These are phyloP conservation scores for Arachis stenosperma DNA, from an alignment of 306 rosid species.

Conservation along the genomic window DNA sequence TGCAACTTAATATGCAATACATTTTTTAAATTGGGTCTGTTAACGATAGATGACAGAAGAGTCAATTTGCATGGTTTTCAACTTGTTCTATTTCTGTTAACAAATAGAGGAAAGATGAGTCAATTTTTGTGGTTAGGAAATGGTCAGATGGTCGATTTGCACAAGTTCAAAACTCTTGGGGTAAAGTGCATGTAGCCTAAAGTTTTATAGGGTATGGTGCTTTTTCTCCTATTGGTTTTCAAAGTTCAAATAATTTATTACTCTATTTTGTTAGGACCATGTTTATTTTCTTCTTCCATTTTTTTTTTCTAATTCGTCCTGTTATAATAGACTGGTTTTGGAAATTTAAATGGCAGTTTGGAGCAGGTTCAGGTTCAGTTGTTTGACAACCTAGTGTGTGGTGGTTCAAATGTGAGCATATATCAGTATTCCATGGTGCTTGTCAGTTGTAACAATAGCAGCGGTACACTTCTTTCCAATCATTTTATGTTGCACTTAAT, in stretches of 20 bases:
- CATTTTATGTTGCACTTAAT: constrained; percentile 15
- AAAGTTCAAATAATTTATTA: constrained; percentile 9
- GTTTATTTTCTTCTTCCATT: constrained; percentile 17
- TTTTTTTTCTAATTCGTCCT: constrained; percentile 30
- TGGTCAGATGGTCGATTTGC: no score
- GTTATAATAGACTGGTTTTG: constrained; percentile 73
- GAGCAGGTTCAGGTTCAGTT: constrained; percentile 97
- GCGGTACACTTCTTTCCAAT: constrained; percentile 53
- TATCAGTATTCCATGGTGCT: constrained; percentile 85
- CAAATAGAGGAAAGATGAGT: no score
- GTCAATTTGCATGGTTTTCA: no score
- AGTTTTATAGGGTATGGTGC: no score
- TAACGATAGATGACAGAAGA: no score
- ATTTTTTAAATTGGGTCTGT: no score
- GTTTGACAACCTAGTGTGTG: constrained; percentile 80
- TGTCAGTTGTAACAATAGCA: constrained; percentile 53
- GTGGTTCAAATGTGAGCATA: constrained; percentile 78
- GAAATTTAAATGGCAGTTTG: constrained; percentile 98
- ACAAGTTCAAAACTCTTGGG: no score
- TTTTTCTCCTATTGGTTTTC: no score
- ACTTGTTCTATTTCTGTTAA: no score
- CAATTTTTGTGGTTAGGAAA: no score
- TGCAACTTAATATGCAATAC: no score
- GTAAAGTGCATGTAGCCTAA: no score
- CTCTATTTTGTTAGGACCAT: constrained; percentile 22